Conservation (phyloP, 441 rosid genomes). For the Populus hybrid region DNA sequence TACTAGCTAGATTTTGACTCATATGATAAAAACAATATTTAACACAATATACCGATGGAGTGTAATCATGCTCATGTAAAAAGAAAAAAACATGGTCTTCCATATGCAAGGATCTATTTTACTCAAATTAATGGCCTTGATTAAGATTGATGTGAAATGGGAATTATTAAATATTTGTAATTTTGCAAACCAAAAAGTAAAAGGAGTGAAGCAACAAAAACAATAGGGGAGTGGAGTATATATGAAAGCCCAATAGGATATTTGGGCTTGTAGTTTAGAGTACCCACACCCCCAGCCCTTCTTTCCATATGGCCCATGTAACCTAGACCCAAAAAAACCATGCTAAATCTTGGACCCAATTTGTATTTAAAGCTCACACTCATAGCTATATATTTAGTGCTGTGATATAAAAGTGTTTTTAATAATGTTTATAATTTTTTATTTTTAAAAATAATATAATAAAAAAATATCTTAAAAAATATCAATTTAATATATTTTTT, state of each 20-base stretch:
- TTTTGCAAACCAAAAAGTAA: too few relatives aligned
- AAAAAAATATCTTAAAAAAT: too few relatives aligned
- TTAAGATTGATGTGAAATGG: not conserved
- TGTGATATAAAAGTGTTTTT: too few relatives aligned
- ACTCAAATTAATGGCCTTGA: not conserved
- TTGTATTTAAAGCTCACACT: not conserved
- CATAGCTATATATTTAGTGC: too few relatives aligned
- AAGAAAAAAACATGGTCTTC: not conserved
- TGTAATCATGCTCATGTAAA: too few relatives aligned
- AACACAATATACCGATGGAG: too few relatives aligned
- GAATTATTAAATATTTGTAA: not conserved
- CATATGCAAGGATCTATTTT: not conserved
- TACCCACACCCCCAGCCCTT: not conserved
- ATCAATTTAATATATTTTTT: too few relatives aligned
- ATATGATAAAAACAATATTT: too few relatives aligned
- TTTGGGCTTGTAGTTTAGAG: not conserved
- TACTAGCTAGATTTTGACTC: too few relatives aligned
- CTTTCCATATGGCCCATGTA: too few relatives aligned
- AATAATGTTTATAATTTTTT: too few relatives aligned
- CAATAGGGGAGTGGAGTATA: not conserved
- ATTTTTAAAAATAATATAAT: too few relatives aligned
- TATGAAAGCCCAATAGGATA: not conserved
- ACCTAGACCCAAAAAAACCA: not conserved
- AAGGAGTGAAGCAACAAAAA: not conserved
- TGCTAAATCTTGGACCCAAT: not conserved